Base-by-base conservation (phyloP, 23 red algal genomes). In the Gracilaria gracilis region DNA sequence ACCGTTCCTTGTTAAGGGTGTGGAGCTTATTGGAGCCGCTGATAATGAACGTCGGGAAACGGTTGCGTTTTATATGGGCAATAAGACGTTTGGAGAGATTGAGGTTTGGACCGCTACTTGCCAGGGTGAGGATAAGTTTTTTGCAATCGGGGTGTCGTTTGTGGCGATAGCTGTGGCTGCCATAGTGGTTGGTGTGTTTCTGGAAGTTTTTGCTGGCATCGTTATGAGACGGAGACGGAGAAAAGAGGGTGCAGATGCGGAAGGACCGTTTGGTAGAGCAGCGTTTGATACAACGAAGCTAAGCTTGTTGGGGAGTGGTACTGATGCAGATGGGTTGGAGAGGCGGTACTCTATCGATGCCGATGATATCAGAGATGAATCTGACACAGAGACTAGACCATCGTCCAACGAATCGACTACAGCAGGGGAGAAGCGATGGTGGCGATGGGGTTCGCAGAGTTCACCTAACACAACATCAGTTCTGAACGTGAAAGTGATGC, bases 1-100 rank as follows among this genome's bases (percentile, higher is more conserved):
- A 14, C 81, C 81, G 40, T 85, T 85, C 50, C 57, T 85, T 67
- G 62, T 85, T 39, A 85, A 85, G 34, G 81, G 81, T 69, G 62
- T 81, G 14, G 76, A 81, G 25, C 54, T 81, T 36, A 81, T 81
- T 54, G 13, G 42, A 34, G 33, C 76, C 9, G 67, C 44, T 37
- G 47, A 54, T 39, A 27, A 57, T 55, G 49, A 34, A 37, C 76
- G 76, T 6, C 37, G 13, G 21, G 76, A 81, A 81, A 59, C 54
- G 32, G 76, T 81, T 55, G 76, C 76, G 29, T 81, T 34, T 19
- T 81, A 58, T 58, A 21, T 59, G 31, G 76, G 76, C 9, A 27
- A 48, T 34, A 20, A 58, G 4, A 31, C 4, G 31, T 58, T 59
- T 58, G 76, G 76, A 36, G 54, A 54, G 47, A 81, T 81, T 35